Evolutionary conservation across 2,329 filamentous ascomycete species (phyloP).

Genomic region (Arachnopeziza araneosa): DNA sequence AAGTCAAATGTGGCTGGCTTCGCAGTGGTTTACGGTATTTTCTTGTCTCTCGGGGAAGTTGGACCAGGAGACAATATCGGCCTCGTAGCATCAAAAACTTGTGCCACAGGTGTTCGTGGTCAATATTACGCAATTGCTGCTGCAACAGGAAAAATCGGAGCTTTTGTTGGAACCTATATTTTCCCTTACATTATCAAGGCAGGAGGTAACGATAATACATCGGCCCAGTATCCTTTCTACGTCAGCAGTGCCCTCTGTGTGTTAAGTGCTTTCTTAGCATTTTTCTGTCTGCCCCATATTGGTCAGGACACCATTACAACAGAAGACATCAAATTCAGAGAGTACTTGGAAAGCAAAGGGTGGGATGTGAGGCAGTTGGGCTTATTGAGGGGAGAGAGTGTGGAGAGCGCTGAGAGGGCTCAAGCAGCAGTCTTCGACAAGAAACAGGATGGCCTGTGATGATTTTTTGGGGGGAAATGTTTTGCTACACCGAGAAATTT

Average conservation of each 20-base stretch:
- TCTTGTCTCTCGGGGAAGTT: constrained; percentile 71
- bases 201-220: constrained; percentile 51
- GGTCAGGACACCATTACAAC: constrained; percentile 77
- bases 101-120: constrained; percentile 80
- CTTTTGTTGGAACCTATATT: constrained; percentile 80
- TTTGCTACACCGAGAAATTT: too few relatives aligned
- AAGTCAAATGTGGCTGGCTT: constrained; percentile 66
- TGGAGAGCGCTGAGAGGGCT: constrained; percentile 4
- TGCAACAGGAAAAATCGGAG: constrained; percentile 69
- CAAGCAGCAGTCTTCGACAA: background rate
- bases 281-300: constrained; percentile 69
- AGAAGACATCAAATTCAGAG: constrained; percentile 72
- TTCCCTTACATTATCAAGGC: constrained; percentile 65
- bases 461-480: too few relatives aligned
- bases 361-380: constrained; percentile 65
- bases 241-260: constrained; percentile 74
- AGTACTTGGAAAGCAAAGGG: constrained; percentile 65
- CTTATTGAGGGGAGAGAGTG: constrained; percentile 17
- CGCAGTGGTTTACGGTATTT: constrained; percentile 74
- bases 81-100: constrained; percentile 79
- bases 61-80: constrained; percentile 92
- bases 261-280: constrained; percentile 61
- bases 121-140: constrained; percentile 70
- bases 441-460: background rate
- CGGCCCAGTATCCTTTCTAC: constrained; percentile 83